Percentiles rank a stretch among this genome's conserved stretches.
These are phyloP conservation scores for Coprinopsis cinerea DNA, from an alignment of 768 basidiomycete genomes.

Conservation along the genomic window DNA sequence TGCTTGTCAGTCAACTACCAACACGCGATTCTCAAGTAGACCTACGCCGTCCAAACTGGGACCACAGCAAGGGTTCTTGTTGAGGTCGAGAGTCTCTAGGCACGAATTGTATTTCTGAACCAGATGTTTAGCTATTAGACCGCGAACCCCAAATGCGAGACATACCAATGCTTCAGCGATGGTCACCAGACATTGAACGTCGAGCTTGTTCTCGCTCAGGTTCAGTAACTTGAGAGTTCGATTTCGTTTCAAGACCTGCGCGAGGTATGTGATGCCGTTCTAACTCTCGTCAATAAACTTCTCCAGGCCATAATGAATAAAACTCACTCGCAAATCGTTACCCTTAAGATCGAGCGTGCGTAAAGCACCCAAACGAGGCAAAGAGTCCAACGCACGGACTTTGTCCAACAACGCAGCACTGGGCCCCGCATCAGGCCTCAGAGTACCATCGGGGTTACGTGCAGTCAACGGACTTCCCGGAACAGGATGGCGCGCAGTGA, in stretches of 20 bases:
- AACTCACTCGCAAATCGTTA: slow-evolving; percentile 84
- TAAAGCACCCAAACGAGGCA: slow-evolving; percentile 81
- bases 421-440: slow-evolving; percentile 40
- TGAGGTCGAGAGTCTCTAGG: slow-evolving; percentile 90
- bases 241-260: slow-evolving; percentile 95
- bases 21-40: slow-evolving; percentile 8
- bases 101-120: slow-evolving; percentile 90
- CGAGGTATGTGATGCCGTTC: slow-evolving; percentile 82
- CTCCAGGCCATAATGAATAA: slow-evolving; percentile 3
- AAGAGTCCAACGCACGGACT: slow-evolving; percentile 81
- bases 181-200: slow-evolving; percentile 67
- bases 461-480: slow-evolving; percentile 18
- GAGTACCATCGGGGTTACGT: slow-evolving; percentile 18
- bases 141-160: slow-evolving; percentile 9
- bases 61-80: slow-evolving; percentile 90
- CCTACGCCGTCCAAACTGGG: slow-evolving; percentile 86
- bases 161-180: slow-evolving; percentile 88
- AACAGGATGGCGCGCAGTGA: slow-evolving; percentile 38
- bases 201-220: slow-evolving; percentile 91
- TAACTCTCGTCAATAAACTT: slow-evolving; percentile 25
- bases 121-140: background rate
- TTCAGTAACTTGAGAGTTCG: slow-evolving; percentile 92
- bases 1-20: background rate
- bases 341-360: slow-evolving; percentile 87
- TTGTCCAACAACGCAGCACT: slow-evolving; percentile 80